Evolutionary conservation across 2,329 filamentous ascomycete genomes (phyloP).

Genomic region (Tolypocladium nubicola): DNA sequence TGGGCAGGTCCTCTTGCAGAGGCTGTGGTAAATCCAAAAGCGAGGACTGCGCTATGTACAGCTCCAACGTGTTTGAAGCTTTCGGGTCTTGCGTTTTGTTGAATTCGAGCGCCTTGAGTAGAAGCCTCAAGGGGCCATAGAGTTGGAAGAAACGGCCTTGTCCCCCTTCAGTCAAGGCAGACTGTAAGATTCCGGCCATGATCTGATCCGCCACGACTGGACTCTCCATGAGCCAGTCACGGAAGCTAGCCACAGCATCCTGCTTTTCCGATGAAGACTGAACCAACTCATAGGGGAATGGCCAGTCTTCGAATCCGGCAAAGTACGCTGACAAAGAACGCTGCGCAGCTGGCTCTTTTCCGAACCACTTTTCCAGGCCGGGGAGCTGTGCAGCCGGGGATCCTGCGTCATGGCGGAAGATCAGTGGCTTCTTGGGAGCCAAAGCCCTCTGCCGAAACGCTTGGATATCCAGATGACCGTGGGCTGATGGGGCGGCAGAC

Average conservation of each 20-base stretch:
- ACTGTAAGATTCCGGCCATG: constrained; percentile 19
- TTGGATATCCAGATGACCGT: constrained; percentile 19
- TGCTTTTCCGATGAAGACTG: constrained; percentile 7
- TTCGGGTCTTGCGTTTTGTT: constrained; percentile 20
- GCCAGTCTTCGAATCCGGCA: constrained; percentile 15
- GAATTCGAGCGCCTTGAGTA: constrained; percentile 46
- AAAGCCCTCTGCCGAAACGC: constrained; percentile 45
- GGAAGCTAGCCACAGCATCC: constrained; percentile 13
- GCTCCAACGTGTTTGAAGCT: constrained; percentile 21
- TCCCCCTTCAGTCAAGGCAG: constrained; percentile 11
- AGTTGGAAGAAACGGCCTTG: constrained; percentile 41
- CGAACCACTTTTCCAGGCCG: constrained; percentile 51
- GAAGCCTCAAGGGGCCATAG: constrained; percentile 51
- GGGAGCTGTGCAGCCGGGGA: constrained; percentile 32
- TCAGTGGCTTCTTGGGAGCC: constrained; percentile 34
- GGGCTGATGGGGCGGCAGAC: constrained; percentile 4
- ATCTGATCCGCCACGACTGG: constrained; percentile 16
- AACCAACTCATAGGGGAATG: constrained; percentile 30
- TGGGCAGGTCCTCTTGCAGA: constrained; percentile 56
- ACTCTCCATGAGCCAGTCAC: constrained; percentile 14
- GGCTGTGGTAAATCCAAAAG: constrained; percentile 54
- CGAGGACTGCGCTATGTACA: constrained; percentile 82
- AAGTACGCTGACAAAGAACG: constrained; percentile 16
- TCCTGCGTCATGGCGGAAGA: constrained; percentile 32
- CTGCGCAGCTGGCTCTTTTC: background rate